Conservation (phyloP, 768 basidiomycete species). For the Phaffia tasmanica region DNA sequence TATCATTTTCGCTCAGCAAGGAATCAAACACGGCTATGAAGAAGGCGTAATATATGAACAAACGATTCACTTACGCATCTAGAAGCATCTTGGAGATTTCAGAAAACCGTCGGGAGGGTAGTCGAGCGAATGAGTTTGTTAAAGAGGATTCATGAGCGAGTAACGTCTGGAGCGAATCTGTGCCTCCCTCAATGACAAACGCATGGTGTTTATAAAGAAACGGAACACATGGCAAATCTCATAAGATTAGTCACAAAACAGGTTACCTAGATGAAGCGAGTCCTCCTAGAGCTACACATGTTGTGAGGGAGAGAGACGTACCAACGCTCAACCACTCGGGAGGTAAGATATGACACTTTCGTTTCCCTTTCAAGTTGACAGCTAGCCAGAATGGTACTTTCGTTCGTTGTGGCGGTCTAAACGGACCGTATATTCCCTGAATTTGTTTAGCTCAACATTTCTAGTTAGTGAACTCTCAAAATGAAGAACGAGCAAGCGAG, state of each 20-base stretch:
- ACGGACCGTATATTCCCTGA: slow-evolving; percentile 85
- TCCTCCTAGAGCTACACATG: background rate
- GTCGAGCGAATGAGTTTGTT: slow-evolving; percentile 52
- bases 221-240: background rate
- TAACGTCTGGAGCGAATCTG: slow-evolving; percentile 12
- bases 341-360: slow-evolving; percentile 82
- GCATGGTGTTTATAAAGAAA: background rate
- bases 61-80: slow-evolving; percentile 58
- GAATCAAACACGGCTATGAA: background rate
- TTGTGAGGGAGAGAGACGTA: slow-evolving; percentile 39
- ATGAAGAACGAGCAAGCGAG: background rate
- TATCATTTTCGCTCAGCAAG: too few relatives aligned
- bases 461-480: background rate
- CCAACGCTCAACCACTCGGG: slow-evolving; percentile 82
- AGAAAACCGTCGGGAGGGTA: slow-evolving; percentile 72
- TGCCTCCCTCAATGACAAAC: background rate
- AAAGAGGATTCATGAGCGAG: slow-evolving; percentile 52
- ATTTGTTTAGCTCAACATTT: background rate
- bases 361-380: slow-evolving; percentile 80
- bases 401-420: slow-evolving; percentile 72
- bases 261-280: background rate
- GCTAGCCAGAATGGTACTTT: slow-evolving; percentile 96
- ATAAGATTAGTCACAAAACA: background rate
- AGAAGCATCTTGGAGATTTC: slow-evolving; percentile 84
- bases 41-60: slow-evolving; percentile 15